Conservation (phyloP, 139 green algal species). For the Tetraselmis striata region DNA sequence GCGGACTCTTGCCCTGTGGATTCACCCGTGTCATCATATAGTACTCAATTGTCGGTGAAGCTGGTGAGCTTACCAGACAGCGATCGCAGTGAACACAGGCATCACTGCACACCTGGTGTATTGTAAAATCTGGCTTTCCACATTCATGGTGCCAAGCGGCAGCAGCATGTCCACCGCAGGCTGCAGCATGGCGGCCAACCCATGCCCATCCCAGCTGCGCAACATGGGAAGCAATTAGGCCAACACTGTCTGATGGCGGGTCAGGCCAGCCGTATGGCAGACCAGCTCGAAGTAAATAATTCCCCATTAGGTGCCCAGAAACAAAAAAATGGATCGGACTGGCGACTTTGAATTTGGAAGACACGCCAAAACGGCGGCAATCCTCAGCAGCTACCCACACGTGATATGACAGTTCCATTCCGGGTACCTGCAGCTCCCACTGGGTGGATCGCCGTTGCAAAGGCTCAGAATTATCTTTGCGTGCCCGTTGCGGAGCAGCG, state of each 20-base stretch:
- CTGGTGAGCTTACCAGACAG: background rate
- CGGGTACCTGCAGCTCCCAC: constrained; percentile 3
- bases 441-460: constrained; percentile 24
- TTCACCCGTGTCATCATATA: constrained; percentile 20
- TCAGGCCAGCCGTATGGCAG: no score
- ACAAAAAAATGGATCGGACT: no score
- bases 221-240: no score
- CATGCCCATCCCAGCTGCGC: background rate
- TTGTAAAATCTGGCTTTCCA: constrained; percentile 16
- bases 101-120: background rate
- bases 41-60: constrained; percentile 9
- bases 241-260: no score
- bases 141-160: constrained; percentile 3
- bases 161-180: constrained; percentile 11
- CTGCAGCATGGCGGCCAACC: background rate
- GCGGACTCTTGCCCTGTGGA: background rate
- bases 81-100: background rate
- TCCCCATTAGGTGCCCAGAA: no score
- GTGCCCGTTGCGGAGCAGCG: background rate
- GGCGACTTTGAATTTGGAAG: no score
- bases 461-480: constrained; percentile 16
- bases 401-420: no score
- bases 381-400: no score
- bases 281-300: constrained; percentile 12
- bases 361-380: no score